Base-by-base conservation (phyloP, 345 rosid genomes). In the Citrus mangshanensis region DNA sequence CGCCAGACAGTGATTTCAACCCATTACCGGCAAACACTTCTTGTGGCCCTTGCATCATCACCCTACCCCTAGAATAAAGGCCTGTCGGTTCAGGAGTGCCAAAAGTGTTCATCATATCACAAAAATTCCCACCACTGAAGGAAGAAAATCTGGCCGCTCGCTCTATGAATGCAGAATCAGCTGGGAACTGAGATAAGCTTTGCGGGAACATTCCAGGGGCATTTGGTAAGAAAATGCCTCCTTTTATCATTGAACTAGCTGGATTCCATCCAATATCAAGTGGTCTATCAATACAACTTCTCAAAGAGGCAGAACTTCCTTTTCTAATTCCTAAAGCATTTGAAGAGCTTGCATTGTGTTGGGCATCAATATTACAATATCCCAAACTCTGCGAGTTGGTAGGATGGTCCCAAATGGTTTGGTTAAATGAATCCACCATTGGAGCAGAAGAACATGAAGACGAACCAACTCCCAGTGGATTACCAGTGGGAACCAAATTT, bases 81-180 rank as follows among this genome's bases (percentile, higher is more conserved):
- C 87, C 91, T 83, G 89, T 80, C 0, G 95, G 60, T 60, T 92
- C 97, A 32, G 89, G 85, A 73, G 85, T 68, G 78, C 88, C 87
- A 73, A 90, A 89, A 79, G 95, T 86, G 73, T 82, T 90, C 85
- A 88, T 82, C 90, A 89, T 84, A 75, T 89, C 97, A 82, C 89
- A 84, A 75, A 93, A 89, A 83, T 85, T 90, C 38, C 97, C 98
- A 78, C 92, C 91, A 67, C 81, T 86, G 75, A 96, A 94, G 68
- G 91, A 88, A 0, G 99, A 96, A 85, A 91, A 90, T 88, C 93
- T 85, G n/a, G 98, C 98, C 0, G 99, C 97, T 70, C 98, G 96
- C 89, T 96, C 98, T 72, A 92, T 93, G 82, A 96, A 93, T 0
- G 91, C 97, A 13, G 97, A 88, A 87, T 93, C 97, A 76, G 97